Percentiles rank a stretch among this genome's conserved stretches.
Conservation (phyloP, 768 basidiomycete genomes). For the Tremella mesenterica region DNA sequence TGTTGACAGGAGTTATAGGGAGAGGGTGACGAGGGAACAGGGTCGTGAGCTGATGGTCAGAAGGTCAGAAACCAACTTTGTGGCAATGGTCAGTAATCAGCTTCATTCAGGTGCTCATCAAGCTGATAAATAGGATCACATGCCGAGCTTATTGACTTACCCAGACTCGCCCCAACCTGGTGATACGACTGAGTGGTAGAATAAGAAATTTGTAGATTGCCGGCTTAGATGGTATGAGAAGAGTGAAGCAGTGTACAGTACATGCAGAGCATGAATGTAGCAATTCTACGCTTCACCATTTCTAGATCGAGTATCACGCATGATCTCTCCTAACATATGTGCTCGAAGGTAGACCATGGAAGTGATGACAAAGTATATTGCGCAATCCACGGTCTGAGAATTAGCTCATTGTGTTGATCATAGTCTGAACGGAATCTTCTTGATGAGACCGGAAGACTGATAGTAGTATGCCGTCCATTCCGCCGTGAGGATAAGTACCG, state of each 20-base stretch:
- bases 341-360: slow-evolving; percentile 61
- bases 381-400: slow-evolving; percentile 68
- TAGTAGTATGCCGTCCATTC: too few relatives aligned
- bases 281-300: not conserved
- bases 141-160: too few relatives aligned
- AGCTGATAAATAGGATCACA: not conserved
- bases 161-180: too few relatives aligned
- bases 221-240: too few relatives aligned
- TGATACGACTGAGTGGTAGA: not conserved
- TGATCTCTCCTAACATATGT: slow-evolving; percentile 58
- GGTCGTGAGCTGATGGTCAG: not conserved
- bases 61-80: not conserved
- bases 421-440: too few relatives aligned
- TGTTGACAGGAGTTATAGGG: too few relatives aligned
- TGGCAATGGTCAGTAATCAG: slow-evolving; percentile 10
- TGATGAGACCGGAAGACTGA: too few relatives aligned
- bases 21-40: not conserved
- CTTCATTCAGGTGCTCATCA: not conserved
- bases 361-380: slow-evolving; percentile 69
- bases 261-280: too few relatives aligned
- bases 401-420: not conserved
- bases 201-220: too few relatives aligned
- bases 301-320: slow-evolving; percentile 42
- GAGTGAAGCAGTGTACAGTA: too few relatives aligned
- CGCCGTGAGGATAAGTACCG: too few relatives aligned